These are phyloP conservation scores for Begonia masoniana DNA, from an alignment of 306 rosid species.

Conservation along the genomic window DNA sequence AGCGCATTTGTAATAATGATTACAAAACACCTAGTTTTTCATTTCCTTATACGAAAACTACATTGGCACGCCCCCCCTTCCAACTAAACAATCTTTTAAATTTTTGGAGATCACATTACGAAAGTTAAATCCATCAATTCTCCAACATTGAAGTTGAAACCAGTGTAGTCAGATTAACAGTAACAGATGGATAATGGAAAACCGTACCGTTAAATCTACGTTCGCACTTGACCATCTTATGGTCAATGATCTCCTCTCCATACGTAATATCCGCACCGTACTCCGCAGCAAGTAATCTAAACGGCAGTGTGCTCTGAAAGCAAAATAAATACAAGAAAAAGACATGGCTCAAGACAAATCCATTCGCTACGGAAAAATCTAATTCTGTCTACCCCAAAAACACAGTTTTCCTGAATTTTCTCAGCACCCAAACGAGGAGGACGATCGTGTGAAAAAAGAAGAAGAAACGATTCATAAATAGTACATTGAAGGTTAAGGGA, in stretches of 20 bases:
- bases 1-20: too few relatives aligned
- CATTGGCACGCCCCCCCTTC: too few relatives aligned
- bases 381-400: too few relatives aligned
- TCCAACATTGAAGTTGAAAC: too few relatives aligned
- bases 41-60: too few relatives aligned
- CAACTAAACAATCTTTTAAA: too few relatives aligned
- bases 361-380: too few relatives aligned
- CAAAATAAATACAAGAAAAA: slow-evolving; percentile 2
- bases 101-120: too few relatives aligned
- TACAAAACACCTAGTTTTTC: too few relatives aligned
- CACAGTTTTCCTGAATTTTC: not conserved
- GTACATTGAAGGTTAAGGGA: not conserved
- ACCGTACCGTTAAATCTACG: slow-evolving; percentile 64
- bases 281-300: slow-evolving; percentile 72
- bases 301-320: slow-evolving; percentile 71
- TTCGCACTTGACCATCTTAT: slow-evolving; percentile 65
- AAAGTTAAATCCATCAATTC: too few relatives aligned
- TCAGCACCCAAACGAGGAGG: slow-evolving; percentile 1
- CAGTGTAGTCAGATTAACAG: too few relatives aligned
- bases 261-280: slow-evolving; percentile 79
- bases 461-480: not conserved
- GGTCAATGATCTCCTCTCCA: slow-evolving; percentile 83
- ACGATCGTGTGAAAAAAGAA: not conserved
- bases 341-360: not conserved
- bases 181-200: not conserved